Evolutionary conservation across 2,329 filamentous ascomycete species (phyloP).

Genomic region (Rhinocladiella mackenziei): DNA sequence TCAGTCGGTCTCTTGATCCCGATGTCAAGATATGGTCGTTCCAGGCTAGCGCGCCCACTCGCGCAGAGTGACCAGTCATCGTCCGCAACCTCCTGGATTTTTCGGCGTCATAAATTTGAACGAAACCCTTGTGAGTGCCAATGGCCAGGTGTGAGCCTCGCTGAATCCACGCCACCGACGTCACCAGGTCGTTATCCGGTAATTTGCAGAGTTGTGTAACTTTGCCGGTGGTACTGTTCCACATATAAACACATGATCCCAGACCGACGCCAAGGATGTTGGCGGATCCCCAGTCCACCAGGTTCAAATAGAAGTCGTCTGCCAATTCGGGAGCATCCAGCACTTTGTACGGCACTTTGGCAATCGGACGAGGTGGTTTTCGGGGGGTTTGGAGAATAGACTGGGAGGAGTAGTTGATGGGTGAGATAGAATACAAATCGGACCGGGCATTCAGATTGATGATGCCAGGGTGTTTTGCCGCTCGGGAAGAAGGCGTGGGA

Average conservation of each 20-base stretch:
- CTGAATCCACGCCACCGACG: constrained; percentile 97
- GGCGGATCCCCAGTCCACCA: constrained; percentile 95
- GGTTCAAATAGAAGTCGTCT: constrained; percentile 95
- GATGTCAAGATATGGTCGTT: constrained; percentile 97
- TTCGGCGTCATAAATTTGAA: constrained; percentile 97
- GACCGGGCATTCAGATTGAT: constrained; percentile 84
- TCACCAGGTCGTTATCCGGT: constrained; percentile 80
- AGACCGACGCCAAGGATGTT: constrained; percentile 92
- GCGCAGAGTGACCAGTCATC: constrained; percentile 93
- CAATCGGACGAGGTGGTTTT: constrained; percentile 82
- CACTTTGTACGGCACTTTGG: constrained; percentile 97
- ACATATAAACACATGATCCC: constrained; percentile 94
- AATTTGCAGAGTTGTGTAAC: constrained; percentile 93
- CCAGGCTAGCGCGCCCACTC: constrained; percentile 93
- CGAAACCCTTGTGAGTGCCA: constrained; percentile 86
- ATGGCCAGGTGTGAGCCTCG: constrained; percentile 93
- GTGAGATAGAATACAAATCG: constrained; percentile 92
- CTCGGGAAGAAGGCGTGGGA: constrained; percentile 82
- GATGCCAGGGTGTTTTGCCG: constrained; percentile 65
- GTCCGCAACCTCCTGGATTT: constrained; percentile 78
- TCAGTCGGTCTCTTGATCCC: constrained; percentile 85
- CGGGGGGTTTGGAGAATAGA: constrained; percentile 87
- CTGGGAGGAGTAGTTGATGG: constrained; percentile 87
- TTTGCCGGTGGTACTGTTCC: constrained; percentile 86
- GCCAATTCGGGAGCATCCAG: constrained; percentile 92